Conservation (phyloP, 768 basidiomycete genomes). For the Kondoa subrosea region DNA sequence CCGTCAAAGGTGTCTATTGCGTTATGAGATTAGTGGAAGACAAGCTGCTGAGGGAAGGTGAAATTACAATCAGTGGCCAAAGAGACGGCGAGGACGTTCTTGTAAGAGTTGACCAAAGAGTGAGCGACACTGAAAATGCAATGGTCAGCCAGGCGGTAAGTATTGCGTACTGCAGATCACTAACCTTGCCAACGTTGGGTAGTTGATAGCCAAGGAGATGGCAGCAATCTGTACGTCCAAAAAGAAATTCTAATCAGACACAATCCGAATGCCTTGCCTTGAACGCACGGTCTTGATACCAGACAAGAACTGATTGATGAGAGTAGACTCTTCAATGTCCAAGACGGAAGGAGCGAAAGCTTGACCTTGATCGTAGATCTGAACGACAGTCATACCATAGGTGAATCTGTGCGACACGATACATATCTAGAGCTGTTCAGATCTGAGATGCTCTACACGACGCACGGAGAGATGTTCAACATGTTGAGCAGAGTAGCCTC, state of each 20-base stretch:
- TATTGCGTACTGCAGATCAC: no score
- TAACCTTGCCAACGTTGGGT: constrained; percentile 93
- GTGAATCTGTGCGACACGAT: constrained; percentile 52
- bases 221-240: no score
- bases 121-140: constrained; percentile 40
- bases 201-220: constrained; percentile 86
- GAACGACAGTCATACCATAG: constrained; percentile 95
- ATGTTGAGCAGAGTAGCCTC: constrained; percentile 98
- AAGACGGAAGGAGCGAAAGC: constrained; percentile 76
- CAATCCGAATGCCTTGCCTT: no score
- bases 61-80: no score
- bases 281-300: constrained; percentile 90
- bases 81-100: constrained; percentile 83
- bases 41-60: no score
- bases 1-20: constrained; percentile 93
- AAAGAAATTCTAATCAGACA: no score
- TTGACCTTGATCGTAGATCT: constrained; percentile 90
- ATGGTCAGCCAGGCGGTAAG: no score
- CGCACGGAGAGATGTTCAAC: constrained; percentile 69
- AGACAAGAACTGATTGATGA: constrained; percentile 75
- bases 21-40: no score
- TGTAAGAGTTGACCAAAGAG: constrained; percentile 96
- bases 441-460: no score
- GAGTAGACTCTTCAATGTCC: constrained; percentile 78
- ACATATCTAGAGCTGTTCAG: not conserved